Evolutionary conservation across 306 rosid species (phyloP), one percentile per base, ranked within the genome.

Genomic region (Vigna nakashimae): DNA sequence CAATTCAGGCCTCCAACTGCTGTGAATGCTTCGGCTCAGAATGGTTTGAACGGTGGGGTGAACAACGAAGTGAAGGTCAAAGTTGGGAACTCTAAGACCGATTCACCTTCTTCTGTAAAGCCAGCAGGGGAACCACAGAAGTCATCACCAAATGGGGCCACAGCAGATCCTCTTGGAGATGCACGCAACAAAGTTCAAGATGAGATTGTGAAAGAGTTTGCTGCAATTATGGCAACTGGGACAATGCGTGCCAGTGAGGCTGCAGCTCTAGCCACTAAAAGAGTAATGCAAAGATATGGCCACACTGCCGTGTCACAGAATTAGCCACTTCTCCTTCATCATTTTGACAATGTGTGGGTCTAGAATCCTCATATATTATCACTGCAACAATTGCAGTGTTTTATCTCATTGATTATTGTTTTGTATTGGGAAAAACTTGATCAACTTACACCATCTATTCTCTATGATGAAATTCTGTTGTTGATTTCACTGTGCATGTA

Each of bases 221-320:
- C 91, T 7, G 90, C 96, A 5, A 85, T 92, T 50, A 96, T 92
- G 99, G 97, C 93, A 4, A 86, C 91, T 0, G 98, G 98, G 38
- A 88, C 99, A 14, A 60, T 92, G 85, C 97, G 96, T 4, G 99
- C 98, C 1, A 92, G 99, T 15, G 98, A 96, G 80, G 99, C 99
- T 20, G 99, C 99, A 10, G 91, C 97, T 1, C 88, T 96, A 43
- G 99, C 99, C 14, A 92, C 99, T 0, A 92, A 65, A 67, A 86
- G 92, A 84, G 99, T 96, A 38, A 96, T 96, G 99, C 89, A 91
- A 69, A 89, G 87, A 87, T 87, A 92, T 15, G 96, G 97, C 3
- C 89, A 83, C 4, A 69, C 83, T 12, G 80, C 88, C 2, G 45
- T 85, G 64, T 83, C 98, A 10, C 92, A 87, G 78, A 75, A 91